Evolutionary conservation across 441 rosid genomes (phyloP), one percentile per base, ranked within the genome.

Genomic region (Brassica hybrid): DNA sequence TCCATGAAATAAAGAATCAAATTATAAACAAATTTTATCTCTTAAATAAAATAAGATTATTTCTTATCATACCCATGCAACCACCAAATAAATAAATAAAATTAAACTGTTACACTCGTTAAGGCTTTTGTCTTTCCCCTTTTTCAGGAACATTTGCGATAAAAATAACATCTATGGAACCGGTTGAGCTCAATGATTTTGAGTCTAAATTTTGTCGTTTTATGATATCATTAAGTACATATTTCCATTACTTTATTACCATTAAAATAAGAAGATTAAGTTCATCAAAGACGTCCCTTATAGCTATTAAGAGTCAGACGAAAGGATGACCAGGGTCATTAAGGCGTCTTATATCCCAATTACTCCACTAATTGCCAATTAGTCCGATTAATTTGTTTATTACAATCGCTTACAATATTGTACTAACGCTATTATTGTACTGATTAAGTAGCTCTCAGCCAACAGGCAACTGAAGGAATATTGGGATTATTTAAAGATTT

Each of bases 381-480:
- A 38, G 58, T 62, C 38, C 13, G 36, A 56, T 13, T 67, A 48
- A 67, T 45, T 78, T 60, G 38, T 59, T 48, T 60, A 65, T 71
- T 13, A 57, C 11, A 19, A 65, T 21, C 18, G 23, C 57, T 14
- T 2, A 16, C 19, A 52, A 52, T 52, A 52, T 16, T 7, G 11
- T 54, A 43, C 50, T 14, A 38, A 38, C 18, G 14, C 18, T 58
- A 77, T 16, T 77, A 65, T 38, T 41, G 11, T 76, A 61, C 14
- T 69, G 59, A 68, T 67, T 54, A 73, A 78, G 69, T 52, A n/a
- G 74, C 74, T 79, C 66, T 79, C 82, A 69, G 54, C 74, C 74
- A 79, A 68, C 73, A 67, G 16, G 58, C 73, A 67, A 59, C 34
- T 6, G 4, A 30, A 9, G n/a, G 34, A 21, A 16, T 13, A 11